These are phyloP conservation scores for Vitis rotundifolia DNA, from an alignment of 164 flowering plant genomes.

Conservation along the genomic window DNA sequence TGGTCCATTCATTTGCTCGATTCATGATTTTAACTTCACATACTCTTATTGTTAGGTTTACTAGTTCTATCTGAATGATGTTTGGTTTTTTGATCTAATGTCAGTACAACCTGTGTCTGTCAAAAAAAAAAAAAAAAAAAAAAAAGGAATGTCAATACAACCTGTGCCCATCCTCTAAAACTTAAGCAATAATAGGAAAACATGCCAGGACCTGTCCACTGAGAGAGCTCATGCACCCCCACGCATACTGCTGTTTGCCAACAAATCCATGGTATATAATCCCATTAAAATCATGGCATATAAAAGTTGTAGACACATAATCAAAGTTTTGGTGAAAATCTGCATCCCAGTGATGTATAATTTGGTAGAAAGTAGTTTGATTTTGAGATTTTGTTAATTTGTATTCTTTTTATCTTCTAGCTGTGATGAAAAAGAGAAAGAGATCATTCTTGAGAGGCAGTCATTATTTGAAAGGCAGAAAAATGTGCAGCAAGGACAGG, in stretches of 20 bases:
- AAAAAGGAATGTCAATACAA: neutral
- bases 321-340: neutral
- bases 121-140: too few species aligned
- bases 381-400: constrained; percentile 4
- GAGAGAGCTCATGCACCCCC: neutral
- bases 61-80: neutral
- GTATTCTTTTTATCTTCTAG: constrained; percentile 33
- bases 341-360: neutral
- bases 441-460: constrained; percentile 65
- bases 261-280: neutral
- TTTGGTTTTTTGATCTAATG: neutral
- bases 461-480: constrained; percentile 63
- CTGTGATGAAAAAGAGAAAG: constrained; percentile 87
- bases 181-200: neutral
- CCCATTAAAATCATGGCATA: neutral
- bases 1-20: constrained; percentile 4
- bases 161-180: neutral
- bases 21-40: constrained; percentile 1
- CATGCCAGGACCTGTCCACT: neutral
- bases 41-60: neutral
- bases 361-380: neutral
- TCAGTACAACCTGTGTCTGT: too few species aligned
- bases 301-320: too few species aligned
- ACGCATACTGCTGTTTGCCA: neutral
- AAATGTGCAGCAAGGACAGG: constrained; percentile 61